Percentiles rank a stretch among this genome's conserved stretches.
Evolutionary conservation across 768 basidiomycete species (phyloP).

Genomic region (Tricholoma saponaceum): DNA sequence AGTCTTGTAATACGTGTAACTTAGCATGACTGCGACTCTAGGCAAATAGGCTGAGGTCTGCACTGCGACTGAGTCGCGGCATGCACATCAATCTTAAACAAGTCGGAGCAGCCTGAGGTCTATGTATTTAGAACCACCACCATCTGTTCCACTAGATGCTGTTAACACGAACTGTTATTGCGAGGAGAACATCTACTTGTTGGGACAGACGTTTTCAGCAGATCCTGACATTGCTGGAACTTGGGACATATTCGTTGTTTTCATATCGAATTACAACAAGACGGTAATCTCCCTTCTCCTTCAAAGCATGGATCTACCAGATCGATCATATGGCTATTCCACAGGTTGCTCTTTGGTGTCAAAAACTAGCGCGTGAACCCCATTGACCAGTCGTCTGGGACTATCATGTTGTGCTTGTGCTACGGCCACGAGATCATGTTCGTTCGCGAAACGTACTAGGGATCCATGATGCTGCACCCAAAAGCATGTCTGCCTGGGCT

Average conservation of each 20-base stretch:
- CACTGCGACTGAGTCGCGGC: too few relatives aligned
- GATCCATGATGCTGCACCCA: background rate
- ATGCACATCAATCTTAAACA: background rate
- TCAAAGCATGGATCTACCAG: background rate
- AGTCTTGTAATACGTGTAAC: too few relatives aligned
- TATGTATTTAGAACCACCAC: conserved; percentile 14
- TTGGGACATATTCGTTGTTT: conserved; percentile 54
- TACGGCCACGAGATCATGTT: conserved; percentile 31
- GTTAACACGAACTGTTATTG: conserved; percentile 62
- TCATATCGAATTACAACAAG: conserved; percentile 61
- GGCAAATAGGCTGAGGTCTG: too few relatives aligned
- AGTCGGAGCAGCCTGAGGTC: background rate
- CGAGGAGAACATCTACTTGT: conserved; percentile 71
- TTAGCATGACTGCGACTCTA: too few relatives aligned
- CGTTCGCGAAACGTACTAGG: background rate
- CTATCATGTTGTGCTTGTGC: conserved; percentile 65
- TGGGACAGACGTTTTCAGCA: conserved; percentile 40
- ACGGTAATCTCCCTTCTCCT: conserved; percentile 35
- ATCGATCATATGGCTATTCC: background rate
- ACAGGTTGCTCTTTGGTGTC: conserved; percentile 65
- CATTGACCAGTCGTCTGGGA: conserved; percentile 59
- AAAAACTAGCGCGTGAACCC: conserved; percentile 36
- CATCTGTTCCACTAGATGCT: conserved; percentile 31
- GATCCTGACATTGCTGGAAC: conserved; percentile 18
- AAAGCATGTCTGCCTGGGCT: conserved; percentile 70